phyloP scores from a whole-genome alignment of 192 early-diverging fungal genomes.

The Linnemannia hyalina region DNA sequence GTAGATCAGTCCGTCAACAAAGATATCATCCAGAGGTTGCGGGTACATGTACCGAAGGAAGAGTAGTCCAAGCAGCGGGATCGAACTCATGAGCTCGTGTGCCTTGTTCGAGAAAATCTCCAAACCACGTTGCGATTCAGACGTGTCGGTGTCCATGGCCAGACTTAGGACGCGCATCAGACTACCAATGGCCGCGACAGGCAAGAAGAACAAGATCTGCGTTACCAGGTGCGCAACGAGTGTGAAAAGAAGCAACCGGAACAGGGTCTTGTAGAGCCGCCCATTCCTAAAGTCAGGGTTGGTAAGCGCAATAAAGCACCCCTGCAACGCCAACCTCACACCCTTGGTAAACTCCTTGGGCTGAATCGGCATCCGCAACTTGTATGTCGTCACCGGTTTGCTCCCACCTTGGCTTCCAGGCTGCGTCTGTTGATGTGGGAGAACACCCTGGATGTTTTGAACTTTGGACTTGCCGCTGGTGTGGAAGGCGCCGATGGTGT shows the following conservation, averaged over 20 bases:
- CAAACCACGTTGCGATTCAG: conserved; percentile 46
- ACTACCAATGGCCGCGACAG: conserved; percentile 53
- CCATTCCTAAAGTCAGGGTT: conserved; percentile 63
- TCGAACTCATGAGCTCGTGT: conserved; percentile 51
- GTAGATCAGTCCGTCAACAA: conserved; percentile 64
- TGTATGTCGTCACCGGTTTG: conserved; percentile 12
- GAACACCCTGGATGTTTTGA: conserved; percentile 41
- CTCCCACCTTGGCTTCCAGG: background rate
- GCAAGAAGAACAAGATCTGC: conserved; percentile 61
- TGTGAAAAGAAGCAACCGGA: conserved; percentile 56
- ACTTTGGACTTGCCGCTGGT: background rate
- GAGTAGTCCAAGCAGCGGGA: conserved; percentile 66
- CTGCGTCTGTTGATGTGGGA: background rate
- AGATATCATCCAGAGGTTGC: conserved; percentile 69
- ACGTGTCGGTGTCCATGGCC: conserved; percentile 39
- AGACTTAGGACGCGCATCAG: conserved; percentile 42
- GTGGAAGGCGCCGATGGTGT: conserved; percentile 22
- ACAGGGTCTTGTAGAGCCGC: conserved; percentile 54
- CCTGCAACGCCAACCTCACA: conserved; percentile 56
- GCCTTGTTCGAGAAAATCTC: conserved; percentile 44
- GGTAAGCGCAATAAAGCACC: conserved; percentile 56
- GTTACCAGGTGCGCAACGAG: conserved; percentile 58
- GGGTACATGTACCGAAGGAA: conserved; percentile 73
- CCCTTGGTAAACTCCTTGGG: conserved; percentile 58
- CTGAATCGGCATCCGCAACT: conserved; percentile 44